Conservation (phyloP, 2,329 filamentous ascomycete species). For the Tympanopsis confertula region DNA sequence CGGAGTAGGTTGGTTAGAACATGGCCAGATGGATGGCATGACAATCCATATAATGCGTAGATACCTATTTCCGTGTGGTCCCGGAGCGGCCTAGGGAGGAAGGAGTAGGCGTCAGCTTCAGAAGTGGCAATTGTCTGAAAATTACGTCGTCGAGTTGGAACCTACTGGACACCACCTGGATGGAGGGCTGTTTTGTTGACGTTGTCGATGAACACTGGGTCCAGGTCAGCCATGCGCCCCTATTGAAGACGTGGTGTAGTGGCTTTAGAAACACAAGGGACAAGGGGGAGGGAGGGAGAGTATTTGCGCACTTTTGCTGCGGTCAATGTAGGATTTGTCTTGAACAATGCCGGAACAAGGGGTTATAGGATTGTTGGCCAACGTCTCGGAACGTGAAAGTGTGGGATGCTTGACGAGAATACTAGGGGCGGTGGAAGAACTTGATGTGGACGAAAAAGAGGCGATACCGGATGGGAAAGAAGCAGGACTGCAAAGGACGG, state of each 20-base stretch:
- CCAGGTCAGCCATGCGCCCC: neutral
- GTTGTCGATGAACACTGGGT: neutral
- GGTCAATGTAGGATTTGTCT: neutral
- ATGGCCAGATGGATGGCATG: neutral
- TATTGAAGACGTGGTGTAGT: neutral
- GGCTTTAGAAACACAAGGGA: neutral
- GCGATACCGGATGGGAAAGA: too few relatives aligned
- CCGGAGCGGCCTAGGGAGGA: constrained; percentile 52
- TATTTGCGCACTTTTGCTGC: neutral
- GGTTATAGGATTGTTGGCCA: too few relatives aligned
- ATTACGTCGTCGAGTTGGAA: constrained; percentile 13
- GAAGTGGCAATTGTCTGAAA: neutral
- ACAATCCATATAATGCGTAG: neutral
- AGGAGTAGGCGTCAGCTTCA: constrained; percentile 2
- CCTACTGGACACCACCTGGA: constrained; percentile 80
- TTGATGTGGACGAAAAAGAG: too few relatives aligned
- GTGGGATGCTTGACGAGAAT: too few relatives aligned
- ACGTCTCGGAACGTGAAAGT: too few relatives aligned
- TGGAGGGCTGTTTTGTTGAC: constrained; percentile 90
- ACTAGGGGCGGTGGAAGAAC: too few relatives aligned
- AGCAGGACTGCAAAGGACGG: too few relatives aligned
- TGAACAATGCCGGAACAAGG: too few relatives aligned
- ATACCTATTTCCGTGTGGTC: constrained; percentile 80
- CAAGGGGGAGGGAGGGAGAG: neutral
- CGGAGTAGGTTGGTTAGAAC: neutral